Base-by-base conservation (phyloP, 148 eudicot genomes). In the Fagopyrum homotropicum region DNA sequence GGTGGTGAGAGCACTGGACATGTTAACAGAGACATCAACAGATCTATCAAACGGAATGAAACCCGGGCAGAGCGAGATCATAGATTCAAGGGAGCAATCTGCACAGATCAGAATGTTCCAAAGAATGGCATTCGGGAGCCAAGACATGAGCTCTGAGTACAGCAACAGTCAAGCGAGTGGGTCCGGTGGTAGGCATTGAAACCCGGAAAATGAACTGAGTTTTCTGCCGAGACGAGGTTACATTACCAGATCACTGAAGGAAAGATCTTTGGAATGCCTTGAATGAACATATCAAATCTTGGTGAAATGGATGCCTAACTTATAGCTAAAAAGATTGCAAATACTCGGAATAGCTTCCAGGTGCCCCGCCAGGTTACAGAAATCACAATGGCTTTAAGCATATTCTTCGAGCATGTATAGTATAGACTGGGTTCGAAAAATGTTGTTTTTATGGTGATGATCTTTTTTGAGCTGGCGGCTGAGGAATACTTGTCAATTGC, bases 111-210 rank as follows among this genome's bases (percentile, higher is more conserved):
- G 87, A 88, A 79, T 86, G 86, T 92, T 95, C 77, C 96, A 84
- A 72, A 85, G 93, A 80, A 89, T 92, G 98, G 96, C 97, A 3
- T 95, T 92, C 74, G 96, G 91, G 75, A 92, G 93, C 87, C 92
- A 92, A 81, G 97, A 95, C 40, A 83, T 83, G 75, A 92, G 90
- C 77, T 79, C 93, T 4, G 92, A 88, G 1, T 79, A 80, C 68
- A 76, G 82, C 77, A 78, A 83, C 74, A 82, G 86, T 69, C 90
- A 86, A 55, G 79, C 75, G 76, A 87, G 89, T 85, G 88, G 90
- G 79, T 70, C 47, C 15, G 71, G 19, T 14, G 47, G 17, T 40
- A 66, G 9, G 30, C 46, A 12, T 15, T 66, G 71, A 66, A 22
- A 22, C n/a, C n/a, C n/a, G 14, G n/a, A 5, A 12, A 7, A 5